Evolutionary conservation across 2,329 filamentous ascomycete genomes (phyloP), one percentile per base, ranked within the genome.

Genomic region (Exophiala dermatitidis): DNA sequence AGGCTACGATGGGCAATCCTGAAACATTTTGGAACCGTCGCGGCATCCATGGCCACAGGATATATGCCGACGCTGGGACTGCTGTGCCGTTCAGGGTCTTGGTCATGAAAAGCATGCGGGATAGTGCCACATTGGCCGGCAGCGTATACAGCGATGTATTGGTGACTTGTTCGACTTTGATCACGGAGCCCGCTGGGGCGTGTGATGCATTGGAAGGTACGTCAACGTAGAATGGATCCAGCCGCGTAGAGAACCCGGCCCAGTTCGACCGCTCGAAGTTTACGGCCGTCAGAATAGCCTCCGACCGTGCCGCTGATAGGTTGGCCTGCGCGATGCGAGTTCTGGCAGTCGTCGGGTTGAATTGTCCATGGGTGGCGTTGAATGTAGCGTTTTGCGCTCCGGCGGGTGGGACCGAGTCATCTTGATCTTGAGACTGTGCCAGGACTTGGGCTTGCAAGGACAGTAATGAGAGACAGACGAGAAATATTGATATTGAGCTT

Each of bases 71-170:
- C 5, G 74, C 71, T 0, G 77, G 77, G 1, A 79, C 63, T 0
- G 67, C 54, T 1, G 70, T 72, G 3, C 73, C 72, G 52, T 77
- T 75, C 26, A 72, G 56, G 8, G 68, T 71, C 28, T 66, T 68
- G 0, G 74, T 74, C 28, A 71, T 71, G 64, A 76, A 80, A 2
- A 77, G 55, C 54, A 80, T 70, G 6, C 76, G 71, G 1, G 74
- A 78, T 37, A 80, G 60, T 1, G 74, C 67, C 1, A 71, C 62
- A 12, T 63, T 64, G 0, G 73, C 66, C 0, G 76, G 68, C 2
- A 77, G 50, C 1, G 71, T 70, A 61, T 72, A 77, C 4, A 61
- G 51, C 0, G 64, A 61, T 0, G 67, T 65, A 56, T 74, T 67
- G 4, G 72, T 75, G 56, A 64, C 57, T 5, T 65, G 50, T 57